Base-by-base conservation (phyloP, 2,329 filamentous ascomycete species). In the Incumbomyces delicatus region DNA sequence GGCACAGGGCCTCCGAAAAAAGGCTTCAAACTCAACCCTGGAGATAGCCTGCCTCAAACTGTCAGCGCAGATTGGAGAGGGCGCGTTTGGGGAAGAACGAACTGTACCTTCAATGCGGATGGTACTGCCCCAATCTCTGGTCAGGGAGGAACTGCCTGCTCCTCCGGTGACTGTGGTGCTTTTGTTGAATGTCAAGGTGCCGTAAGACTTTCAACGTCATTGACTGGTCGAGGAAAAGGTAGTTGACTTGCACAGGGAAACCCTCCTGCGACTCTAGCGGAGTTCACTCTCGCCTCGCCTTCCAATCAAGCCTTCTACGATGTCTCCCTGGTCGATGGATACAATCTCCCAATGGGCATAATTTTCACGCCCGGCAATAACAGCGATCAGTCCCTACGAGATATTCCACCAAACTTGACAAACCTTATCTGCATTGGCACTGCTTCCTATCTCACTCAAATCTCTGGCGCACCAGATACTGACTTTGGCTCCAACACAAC, bases 311-410 rank as follows among this genome's bases (percentile, higher is more conserved):
- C 80, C 8, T 92, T 87, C 62, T 90, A 89, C 66, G 86, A 92
- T 63, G 85, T 92, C 52, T 88, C 84, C 34, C 72, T 90, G 2
- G 86, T 92, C 17, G 86, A 92, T 60, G 86, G 86, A 41, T 90
- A 90, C 73, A 90, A 90, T 60, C 66, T 90, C 79, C 59, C 61
- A 13, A 44, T 63, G 29, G 61, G 55, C 38, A 65, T 67, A 39
- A 58, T 66, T 13, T 61, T 60, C 4, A 51, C 65, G 14, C 59
- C 57, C 18, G 29, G 56, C 31, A 70, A 73, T 46, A 76, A 80
- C 2, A 72, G 75, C 45, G 81, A 85, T 56, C 73, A 75, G 6
- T 73, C 71, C 1, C 74, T 83, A 7, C 65, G 70, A 42, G 66
- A 70, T 46, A 81, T 89, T 49, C 83, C 85, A 11, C 82, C 83